phyloP scores from a whole-genome alignment of 495 filamentous ascomycete species.

The Xylaria castorea region DNA sequence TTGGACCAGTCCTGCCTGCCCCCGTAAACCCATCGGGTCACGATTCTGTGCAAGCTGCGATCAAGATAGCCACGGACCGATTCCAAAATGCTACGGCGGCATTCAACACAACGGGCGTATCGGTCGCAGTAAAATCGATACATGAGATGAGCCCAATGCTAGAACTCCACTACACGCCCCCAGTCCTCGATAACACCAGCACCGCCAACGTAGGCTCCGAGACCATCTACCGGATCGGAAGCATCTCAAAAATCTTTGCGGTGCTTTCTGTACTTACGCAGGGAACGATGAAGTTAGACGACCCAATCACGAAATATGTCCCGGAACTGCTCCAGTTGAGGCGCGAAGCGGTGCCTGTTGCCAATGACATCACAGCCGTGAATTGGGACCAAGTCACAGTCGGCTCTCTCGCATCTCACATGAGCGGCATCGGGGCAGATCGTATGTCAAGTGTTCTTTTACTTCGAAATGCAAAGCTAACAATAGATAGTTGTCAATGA shows the following conservation, averaged over 20 bases:
- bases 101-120: conserved; percentile 41
- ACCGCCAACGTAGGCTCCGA: conserved; percentile 47
- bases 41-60: conserved; percentile 30
- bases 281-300: conserved; percentile 48
- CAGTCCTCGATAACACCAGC: conserved; percentile 36
- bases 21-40: conserved; percentile 35
- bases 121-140: conserved; percentile 46
- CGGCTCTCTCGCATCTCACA: conserved; percentile 45
- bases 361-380: conserved; percentile 40
- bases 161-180: conserved; percentile 44
- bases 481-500: conserved; percentile 37
- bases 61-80: conserved; percentile 18
- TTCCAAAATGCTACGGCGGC: conserved; percentile 32
- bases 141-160: conserved; percentile 42
- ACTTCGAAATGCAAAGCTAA: background rate
- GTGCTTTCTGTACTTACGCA: conserved; percentile 51
- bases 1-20: conserved; percentile 44
- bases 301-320: conserved; percentile 54
- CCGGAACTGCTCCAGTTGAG: conserved; percentile 46
- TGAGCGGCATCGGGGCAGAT: conserved; percentile 46
- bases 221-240: conserved; percentile 59
- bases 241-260: conserved; percentile 60
- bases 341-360: conserved; percentile 33
- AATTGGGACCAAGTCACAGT: conserved; percentile 50
- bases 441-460: conserved; percentile 30